These are phyloP conservation scores for Prinsepia uniflora DNA, from an alignment of 306 rosid species.

Conservation along the genomic window DNA sequence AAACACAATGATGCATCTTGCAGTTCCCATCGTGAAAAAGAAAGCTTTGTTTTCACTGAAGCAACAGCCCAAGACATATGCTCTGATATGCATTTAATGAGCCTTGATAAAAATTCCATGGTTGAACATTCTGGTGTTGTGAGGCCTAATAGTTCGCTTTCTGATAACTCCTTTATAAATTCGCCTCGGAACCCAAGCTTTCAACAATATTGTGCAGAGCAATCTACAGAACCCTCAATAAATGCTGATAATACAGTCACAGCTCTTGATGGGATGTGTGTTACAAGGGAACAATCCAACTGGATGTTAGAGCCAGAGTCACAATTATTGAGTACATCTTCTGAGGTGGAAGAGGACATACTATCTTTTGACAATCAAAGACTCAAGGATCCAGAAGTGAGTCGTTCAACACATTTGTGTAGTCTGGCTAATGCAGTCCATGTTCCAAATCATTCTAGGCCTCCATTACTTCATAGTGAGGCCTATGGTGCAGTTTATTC, in stretches of 20 bases:
- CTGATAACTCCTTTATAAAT: constrained; percentile 35
- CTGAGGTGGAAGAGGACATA: constrained; percentile 73
- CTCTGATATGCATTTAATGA: constrained; percentile 41
- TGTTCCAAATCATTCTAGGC: constrained; percentile 33
- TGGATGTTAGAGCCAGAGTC: constrained; percentile 42
- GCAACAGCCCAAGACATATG: constrained; percentile 46
- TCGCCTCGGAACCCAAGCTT: constrained; percentile 39
- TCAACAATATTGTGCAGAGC: constrained; percentile 34
- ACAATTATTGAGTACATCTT: constrained; percentile 23
- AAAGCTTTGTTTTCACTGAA: constrained; percentile 31
- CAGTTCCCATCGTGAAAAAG: constrained; percentile 36
- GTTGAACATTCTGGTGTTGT: constrained; percentile 34
- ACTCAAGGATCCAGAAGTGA: constrained; percentile 77
- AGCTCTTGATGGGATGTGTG: constrained; percentile 29
- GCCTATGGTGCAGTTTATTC: constrained; percentile 30
- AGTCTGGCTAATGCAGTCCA: constrained; percentile 35
- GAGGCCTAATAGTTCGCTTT: constrained; percentile 36
- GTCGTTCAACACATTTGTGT: constrained; percentile 46
- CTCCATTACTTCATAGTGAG: constrained; percentile 39
- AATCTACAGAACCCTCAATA: constrained; percentile 34
- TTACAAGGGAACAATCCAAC: constrained; percentile 42
- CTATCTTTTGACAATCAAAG: constrained; percentile 67
- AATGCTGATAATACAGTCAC: constrained; percentile 29
- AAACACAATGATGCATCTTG: constrained; percentile 33
- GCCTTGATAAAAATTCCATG: constrained; percentile 36